phyloP scores from a whole-genome alignment of 1,139 yeast species.

The Insectozyma bohioensis region DNA sequence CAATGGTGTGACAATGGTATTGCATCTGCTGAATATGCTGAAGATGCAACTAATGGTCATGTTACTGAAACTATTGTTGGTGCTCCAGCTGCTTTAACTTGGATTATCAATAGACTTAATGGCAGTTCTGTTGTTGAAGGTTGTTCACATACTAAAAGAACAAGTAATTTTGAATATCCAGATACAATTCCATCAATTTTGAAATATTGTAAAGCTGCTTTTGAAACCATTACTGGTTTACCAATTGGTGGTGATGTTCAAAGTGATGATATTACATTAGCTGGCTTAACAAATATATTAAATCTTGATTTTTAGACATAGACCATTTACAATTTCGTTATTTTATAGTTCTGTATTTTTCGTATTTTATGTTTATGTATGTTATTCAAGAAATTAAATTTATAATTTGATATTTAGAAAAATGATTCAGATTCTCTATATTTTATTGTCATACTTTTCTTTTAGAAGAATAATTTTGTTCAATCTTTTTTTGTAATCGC shows the following conservation, averaged over 20 bases:
- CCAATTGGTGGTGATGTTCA: slow-evolving; percentile 2
- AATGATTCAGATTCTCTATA: too few species aligned
- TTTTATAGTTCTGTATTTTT: too few species aligned
- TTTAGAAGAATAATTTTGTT: too few species aligned
- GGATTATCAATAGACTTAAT: slow-evolving; percentile 21
- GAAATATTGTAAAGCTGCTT: slow-evolving; percentile 7
- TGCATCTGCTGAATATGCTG: slow-evolving; percentile 28
- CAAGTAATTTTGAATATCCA: slow-evolving; percentile 26
- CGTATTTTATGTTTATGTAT: too few species aligned
- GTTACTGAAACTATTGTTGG: slow-evolving; percentile 25
- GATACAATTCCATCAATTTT: slow-evolving; percentile 4
- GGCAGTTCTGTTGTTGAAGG: slow-evolving; percentile 28
- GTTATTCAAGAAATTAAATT: too few species aligned
- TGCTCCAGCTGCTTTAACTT: slow-evolving; percentile 30
- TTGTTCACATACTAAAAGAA: slow-evolving; percentile 22
- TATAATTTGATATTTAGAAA: too few species aligned
- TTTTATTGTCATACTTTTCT: too few species aligned
- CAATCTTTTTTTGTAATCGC: too few species aligned
- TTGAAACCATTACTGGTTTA: slow-evolving; percentile 4
- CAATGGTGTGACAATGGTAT: slow-evolving; percentile 34
- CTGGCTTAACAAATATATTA: not conserved
- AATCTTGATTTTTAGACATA: too few species aligned
- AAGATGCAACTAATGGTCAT: slow-evolving; percentile 27
- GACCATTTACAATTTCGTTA: too few species aligned
- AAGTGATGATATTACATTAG: not conserved